Conservation (phyloP, 192 early-diverging fungal genomes). For the Phlyctochytrium bullatum region DNA sequence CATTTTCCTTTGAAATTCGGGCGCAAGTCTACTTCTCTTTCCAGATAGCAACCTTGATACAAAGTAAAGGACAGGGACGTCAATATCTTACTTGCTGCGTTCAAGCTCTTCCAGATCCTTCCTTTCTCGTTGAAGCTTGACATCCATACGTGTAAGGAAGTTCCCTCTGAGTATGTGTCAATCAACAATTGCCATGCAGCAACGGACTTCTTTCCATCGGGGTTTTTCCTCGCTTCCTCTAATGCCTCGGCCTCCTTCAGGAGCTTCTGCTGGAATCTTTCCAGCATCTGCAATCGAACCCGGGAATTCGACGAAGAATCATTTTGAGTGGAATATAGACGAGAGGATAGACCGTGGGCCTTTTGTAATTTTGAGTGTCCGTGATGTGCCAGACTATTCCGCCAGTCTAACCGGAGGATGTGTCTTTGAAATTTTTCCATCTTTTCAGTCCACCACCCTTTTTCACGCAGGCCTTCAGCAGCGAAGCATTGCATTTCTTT, state of each 20-base stretch:
- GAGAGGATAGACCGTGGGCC: too few species aligned
- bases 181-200: background rate
- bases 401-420: background rate
- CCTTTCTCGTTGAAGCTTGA: conserved; percentile 24
- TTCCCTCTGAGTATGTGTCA: conserved; percentile 10
- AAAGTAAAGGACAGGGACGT: too few species aligned
- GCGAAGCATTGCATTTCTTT: too few species aligned
- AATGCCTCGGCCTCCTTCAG: conserved; percentile 18
- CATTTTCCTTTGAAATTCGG: conserved; percentile 26
- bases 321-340: too few species aligned
- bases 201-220: conserved; percentile 3
- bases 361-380: background rate
- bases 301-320: background rate
- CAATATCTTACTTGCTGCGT: background rate
- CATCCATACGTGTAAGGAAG: conserved; percentile 30
- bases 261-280: conserved; percentile 19
- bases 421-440: background rate
- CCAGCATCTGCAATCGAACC: background rate
- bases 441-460: too few species aligned
- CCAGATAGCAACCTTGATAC: conserved; percentile 17
- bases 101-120: conserved; percentile 27
- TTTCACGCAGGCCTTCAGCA: too few species aligned
- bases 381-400: background rate
- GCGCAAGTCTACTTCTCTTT: conserved; percentile 8
- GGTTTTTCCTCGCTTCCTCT: conserved; percentile 13